Evolutionary conservation across 2,329 filamentous ascomycete genomes (phyloP).

Genomic region (Aotearoamyces nothofagi): DNA sequence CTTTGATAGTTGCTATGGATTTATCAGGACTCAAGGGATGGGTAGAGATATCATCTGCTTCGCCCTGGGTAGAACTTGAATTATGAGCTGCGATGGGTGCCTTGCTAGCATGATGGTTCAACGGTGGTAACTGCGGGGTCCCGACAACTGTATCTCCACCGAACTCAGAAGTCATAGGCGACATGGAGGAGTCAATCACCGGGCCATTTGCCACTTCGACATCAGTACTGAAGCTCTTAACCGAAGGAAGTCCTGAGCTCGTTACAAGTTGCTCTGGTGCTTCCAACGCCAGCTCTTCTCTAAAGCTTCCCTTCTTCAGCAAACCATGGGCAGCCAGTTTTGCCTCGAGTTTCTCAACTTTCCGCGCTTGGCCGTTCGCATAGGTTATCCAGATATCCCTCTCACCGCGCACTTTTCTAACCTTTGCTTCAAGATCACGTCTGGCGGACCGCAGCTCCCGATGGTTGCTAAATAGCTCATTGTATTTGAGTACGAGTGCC

Average conservation of each 20-base stretch:
- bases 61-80: conserved; percentile 15
- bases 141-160: conserved; percentile 6
- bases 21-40: too few species aligned
- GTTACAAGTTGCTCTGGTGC: too few species aligned
- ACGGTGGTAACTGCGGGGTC: conserved; percentile 1
- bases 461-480: conserved; percentile 7
- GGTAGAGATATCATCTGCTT: conserved; percentile 3
- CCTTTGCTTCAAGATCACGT: conserved; percentile 4
- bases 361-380: conserved; percentile 4
- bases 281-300: too few species aligned
- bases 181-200: too few species aligned
- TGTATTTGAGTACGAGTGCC: conserved; percentile 8
- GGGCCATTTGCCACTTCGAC: too few species aligned
- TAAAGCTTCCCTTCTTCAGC: too few species aligned
- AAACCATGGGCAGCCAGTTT: background rate
- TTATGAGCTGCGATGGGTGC: conserved; percentile 1
- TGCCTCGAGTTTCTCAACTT: conserved; percentile 5
- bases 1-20: background rate
- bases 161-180: too few species aligned
- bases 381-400: conserved; percentile 4
- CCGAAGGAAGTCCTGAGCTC: too few species aligned
- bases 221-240: too few species aligned
- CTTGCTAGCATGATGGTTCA: background rate
- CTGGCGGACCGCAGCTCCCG: conserved; percentile 6
- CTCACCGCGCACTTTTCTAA: conserved; percentile 7